Evolutionary conservation across 1,284 basidiomycete species (phyloP).

Genomic region (Tausonia pullulans): DNA sequence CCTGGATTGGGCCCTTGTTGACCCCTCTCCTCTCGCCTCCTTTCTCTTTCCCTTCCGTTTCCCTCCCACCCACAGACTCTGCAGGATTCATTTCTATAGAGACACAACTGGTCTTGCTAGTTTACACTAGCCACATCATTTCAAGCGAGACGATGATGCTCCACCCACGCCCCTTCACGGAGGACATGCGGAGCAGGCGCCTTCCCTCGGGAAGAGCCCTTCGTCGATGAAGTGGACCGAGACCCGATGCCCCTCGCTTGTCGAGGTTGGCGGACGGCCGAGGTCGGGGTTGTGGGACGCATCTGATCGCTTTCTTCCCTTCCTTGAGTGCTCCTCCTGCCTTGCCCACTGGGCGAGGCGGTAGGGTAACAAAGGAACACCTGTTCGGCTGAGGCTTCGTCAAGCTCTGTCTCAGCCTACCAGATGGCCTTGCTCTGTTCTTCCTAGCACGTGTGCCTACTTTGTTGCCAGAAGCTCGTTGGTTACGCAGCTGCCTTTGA

Average conservation of each 20-base stretch:
- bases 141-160: not conserved
- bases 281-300: not conserved
- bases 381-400: no score
- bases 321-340: not conserved
- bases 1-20: not conserved
- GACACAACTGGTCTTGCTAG: slow-evolving; percentile 1
- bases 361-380: no score
- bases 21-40: not conserved
- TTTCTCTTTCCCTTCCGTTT: not conserved
- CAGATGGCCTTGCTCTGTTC: no score
- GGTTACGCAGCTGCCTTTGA: no score
- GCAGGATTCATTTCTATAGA: slow-evolving; percentile 2
- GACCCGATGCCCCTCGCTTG: not conserved
- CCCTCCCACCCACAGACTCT: not conserved
- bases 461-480: no score
- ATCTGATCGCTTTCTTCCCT: not conserved
- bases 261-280: not conserved
- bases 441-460: no score
- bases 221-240: slow-evolving; percentile 1
- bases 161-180: not conserved
- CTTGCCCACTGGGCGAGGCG: no score
- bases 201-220: not conserved
- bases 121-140: slow-evolving; percentile 2
- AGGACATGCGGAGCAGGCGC: not conserved
- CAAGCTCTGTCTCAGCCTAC: no score